Evolutionary conservation across 2,329 filamentous ascomycete species (phyloP).

Genomic region (Calycina herbarum): DNA sequence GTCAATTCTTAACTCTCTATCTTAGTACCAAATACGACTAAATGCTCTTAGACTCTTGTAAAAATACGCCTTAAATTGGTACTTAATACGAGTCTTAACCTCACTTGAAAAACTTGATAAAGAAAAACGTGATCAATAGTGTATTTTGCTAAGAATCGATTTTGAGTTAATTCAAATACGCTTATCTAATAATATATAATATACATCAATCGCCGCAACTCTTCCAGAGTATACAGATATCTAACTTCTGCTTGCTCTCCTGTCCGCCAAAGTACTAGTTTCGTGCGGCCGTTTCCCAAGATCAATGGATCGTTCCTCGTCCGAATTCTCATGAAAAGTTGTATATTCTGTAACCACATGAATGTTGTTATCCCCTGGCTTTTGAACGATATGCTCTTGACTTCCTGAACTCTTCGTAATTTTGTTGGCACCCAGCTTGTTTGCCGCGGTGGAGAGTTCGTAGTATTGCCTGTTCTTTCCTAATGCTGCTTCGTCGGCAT

Average conservation of each 20-base stretch:
- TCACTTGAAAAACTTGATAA: too few relatives aligned
- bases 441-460: not conserved
- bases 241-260: not conserved
- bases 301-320: not conserved
- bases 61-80: too few relatives aligned
- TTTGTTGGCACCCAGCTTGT: not conserved
- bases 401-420: not conserved
- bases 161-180: too few relatives aligned
- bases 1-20: too few relatives aligned
- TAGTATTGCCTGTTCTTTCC: not conserved
- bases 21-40: too few relatives aligned
- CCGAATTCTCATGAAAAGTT: not conserved
- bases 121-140: too few relatives aligned
- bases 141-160: too few relatives aligned
- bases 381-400: not conserved
- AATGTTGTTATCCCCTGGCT: not conserved
- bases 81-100: too few relatives aligned
- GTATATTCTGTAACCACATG: constrained; percentile 1
- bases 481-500: not conserved
- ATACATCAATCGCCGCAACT: too few relatives aligned
- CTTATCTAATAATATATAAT: too few relatives aligned
- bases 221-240: too few relatives aligned
- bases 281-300: not conserved
- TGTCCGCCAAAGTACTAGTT: not conserved
- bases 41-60: too few relatives aligned